phyloP scores from a whole-genome alignment of 2,329 filamentous ascomycete genomes.

The Aspergillus ochraceus region DNA sequence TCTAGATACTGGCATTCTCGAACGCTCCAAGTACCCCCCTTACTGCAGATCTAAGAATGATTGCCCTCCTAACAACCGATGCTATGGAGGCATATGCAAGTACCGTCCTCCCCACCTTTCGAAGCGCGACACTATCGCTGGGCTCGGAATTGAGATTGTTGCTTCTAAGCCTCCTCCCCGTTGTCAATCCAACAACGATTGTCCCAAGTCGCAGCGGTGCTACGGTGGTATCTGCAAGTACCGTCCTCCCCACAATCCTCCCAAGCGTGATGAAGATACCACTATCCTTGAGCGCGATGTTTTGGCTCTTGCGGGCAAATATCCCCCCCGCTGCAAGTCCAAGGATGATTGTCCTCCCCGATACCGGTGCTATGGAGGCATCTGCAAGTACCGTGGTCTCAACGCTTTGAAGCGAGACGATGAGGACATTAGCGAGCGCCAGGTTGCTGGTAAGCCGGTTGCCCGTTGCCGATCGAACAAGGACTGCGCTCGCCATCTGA shows the following conservation, averaged over 20 bases:
- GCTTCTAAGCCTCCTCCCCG: too few relatives aligned
- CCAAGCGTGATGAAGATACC: neutral
- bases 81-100: neutral
- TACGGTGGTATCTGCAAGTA: neutral
- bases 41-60: neutral
- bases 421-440: too few relatives aligned
- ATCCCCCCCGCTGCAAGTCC: neutral
- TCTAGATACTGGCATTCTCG: too few relatives aligned
- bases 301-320: neutral
- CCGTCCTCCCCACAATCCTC: too few relatives aligned
- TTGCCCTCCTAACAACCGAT: neutral
- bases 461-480: too few relatives aligned
- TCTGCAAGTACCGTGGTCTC: neutral
- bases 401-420: too few relatives aligned
- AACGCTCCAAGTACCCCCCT: neutral
- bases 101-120: too few relatives aligned
- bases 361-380: neutral
- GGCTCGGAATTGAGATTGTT: too few relatives aligned
- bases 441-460: too few relatives aligned
- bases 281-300: neutral
- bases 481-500: too few relatives aligned
- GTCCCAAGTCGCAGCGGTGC: neutral
- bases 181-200: neutral
- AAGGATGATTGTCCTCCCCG: neutral
- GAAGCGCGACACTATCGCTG: too few relatives aligned